Base-by-base conservation (phyloP, 176 grass and related monocot species). In the Dendrocalamus sinicus region DNA sequence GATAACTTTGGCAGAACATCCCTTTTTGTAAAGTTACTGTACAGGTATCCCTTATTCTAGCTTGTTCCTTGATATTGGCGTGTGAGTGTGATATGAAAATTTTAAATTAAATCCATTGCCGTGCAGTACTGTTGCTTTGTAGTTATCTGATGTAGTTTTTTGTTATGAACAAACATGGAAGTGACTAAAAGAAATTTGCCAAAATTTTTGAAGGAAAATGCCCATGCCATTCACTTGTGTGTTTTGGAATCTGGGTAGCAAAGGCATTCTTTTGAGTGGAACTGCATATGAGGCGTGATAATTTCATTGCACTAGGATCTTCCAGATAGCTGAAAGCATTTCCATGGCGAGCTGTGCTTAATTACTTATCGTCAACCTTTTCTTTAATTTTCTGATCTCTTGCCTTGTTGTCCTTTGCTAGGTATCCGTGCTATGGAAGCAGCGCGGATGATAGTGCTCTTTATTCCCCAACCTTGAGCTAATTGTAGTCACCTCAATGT, bases 21-120 rank as follows among this genome's bases (percentile, higher is more conserved):
- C 47, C 30, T 76, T 76, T 75, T 87, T 89, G 84, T 92, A 85
- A 90, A 92, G 87, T 89, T 87, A 87, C 75, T 90, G 91, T 92
- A 92, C 91, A 92, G 91, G 91, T 92, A 92, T 83, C 26, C 62
- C 51, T 58, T 67, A 58, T 77, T 12, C 16, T 35, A 65, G 37
- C 19, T 61, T 81, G 10, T 71, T 84, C n/a, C 43, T 69, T 32
- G 40, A 39, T 83, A 30, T 26, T 78, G 26, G 65, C 2, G 14
- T 53, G 68, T 51, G 51, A 8, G 23, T 70, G 30, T 45, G 17
- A 40, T 76, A 12, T 63, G 70, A 69, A 57, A 78, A 65, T 47
- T 70, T 81, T 60, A 47, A 57, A 43, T 70, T 67, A 85, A 72
- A 71, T 61, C n/a, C 64, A 41, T 53, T 84, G 32, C 30, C 59